Evolutionary conservation across 345 rosid genomes (phyloP), one percentile per base, ranked within the genome.

Genomic region (Eucalyptus regnans): DNA sequence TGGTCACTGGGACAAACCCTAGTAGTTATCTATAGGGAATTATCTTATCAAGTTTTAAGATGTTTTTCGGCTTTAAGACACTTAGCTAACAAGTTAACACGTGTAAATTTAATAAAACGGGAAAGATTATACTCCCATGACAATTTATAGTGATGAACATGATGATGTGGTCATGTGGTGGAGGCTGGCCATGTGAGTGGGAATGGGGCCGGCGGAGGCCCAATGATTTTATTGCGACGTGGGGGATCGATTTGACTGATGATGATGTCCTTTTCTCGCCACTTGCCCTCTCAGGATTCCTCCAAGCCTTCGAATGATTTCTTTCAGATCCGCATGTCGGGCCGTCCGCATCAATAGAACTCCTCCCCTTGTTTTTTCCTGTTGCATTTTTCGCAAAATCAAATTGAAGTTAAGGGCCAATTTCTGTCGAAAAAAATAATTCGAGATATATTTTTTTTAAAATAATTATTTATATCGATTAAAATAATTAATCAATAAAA

Each of bases 1-100:
- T 17, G 0, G 0, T 0, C 0, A 0, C 1, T 17, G 0, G 16
- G 3, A 0, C 8, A 51, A 6, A 51, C 0, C 1, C 7, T 0
- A 51, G 0, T 51, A 0, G 0, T 17, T 51, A 51, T 1, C 9
- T 18, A 3, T 8, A 8, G 0, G 1, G 0, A n/a, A n/a, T 0
- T 15, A 0, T n/a, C 11, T 8, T 4, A n/a, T 4, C 37, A 15
- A 64, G 17, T 64, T 15, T n/a, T n/a, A n/a, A n/a, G 41, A 7
- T 7, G 10, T n/a, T 64, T n/a, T 64, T 14, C 20, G 22, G 5
- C 37, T 14, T 64, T n/a, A n/a, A 64, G 33, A 2, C 0, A 0
- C 20, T 1, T 8, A 3, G 5, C 76, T 15, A 4, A n/a, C 76
- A 15, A n/a, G 10, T 64, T 64, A 64, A 64, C 3, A 15, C 20